Evolutionary conservation across 1,284 basidiomycete genomes (phyloP).

Genomic region (Apiotrichum porosum): DNA sequence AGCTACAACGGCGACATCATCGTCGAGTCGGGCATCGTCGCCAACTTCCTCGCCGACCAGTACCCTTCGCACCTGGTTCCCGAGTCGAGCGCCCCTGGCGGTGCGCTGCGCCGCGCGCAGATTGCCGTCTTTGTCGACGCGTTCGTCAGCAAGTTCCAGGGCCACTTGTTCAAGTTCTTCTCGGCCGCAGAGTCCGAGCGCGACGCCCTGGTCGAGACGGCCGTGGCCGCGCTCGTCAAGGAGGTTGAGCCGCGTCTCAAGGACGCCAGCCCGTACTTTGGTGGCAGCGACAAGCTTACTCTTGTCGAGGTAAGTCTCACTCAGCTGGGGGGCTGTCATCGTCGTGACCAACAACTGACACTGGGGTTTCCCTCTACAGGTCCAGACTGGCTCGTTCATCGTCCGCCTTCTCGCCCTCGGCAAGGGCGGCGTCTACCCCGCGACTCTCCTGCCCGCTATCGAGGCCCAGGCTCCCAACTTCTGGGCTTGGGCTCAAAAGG

Average conservation of each 20-base stretch:
- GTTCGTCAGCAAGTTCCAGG: constrained; percentile 7
- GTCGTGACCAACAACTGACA: too few relatives aligned
- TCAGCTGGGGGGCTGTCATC: too few relatives aligned
- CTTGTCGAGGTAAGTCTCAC: constrained; percentile 11
- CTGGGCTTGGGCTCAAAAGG: constrained; percentile 4
- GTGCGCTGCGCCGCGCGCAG: constrained; percentile 8
- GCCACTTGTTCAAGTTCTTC: constrained; percentile 1
- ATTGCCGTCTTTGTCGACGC: constrained; percentile 8
- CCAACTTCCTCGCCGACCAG: constrained; percentile 9
- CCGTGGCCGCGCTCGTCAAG: not conserved
- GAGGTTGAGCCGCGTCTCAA: constrained; percentile 9
- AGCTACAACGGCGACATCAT: constrained; percentile 5
- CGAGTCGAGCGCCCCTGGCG: not conserved
- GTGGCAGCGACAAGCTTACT: constrained; percentile 7
- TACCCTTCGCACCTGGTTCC: constrained; percentile 8
- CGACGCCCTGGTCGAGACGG: not conserved
- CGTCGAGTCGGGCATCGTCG: constrained; percentile 9
- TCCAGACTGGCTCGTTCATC: constrained; percentile 10
- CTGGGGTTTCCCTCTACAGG: too few relatives aligned
- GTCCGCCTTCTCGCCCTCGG: constrained; percentile 2
- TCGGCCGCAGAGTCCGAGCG: not conserved
- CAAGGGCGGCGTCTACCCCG: constrained; percentile 2
- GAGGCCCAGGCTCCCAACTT: constrained; percentile 5
- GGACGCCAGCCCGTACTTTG: constrained; percentile 9
- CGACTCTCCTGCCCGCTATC: not conserved